phyloP scores from a whole-genome alignment of 306 rosid species.

The Cyamopsis tetragonoloba region DNA sequence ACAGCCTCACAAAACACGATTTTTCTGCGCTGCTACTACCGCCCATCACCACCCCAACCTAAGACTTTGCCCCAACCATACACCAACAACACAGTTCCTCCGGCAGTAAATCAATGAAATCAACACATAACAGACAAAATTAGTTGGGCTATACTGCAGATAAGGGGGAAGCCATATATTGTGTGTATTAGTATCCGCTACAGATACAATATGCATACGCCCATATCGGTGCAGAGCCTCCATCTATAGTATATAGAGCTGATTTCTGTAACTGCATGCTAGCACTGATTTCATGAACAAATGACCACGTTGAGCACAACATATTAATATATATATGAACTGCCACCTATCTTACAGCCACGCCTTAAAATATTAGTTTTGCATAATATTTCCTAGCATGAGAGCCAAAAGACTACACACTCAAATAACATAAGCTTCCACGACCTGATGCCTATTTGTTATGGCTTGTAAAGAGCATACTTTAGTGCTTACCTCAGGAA shows the following conservation, averaged over 20 bases:
- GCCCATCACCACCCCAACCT: too few species aligned
- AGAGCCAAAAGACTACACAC: constrained; percentile 8
- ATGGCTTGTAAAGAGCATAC: constrained; percentile 17
- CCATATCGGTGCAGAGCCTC: too few species aligned
- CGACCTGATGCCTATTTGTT: neutral
- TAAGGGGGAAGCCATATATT: too few species aligned
- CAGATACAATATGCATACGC: too few species aligned
- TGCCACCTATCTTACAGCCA: neutral
- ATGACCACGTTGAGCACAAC: neutral
- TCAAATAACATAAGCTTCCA: constrained; percentile 5
- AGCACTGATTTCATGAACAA: constrained; percentile 16
- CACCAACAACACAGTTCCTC: too few species aligned
- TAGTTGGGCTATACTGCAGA: too few species aligned
- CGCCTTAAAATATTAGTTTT: neutral
- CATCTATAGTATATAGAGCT: neutral
- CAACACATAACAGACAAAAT: too few species aligned
- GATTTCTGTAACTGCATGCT: neutral
- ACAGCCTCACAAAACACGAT: too few species aligned
- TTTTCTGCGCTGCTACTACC: too few species aligned
- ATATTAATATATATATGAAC: constrained; percentile 16
- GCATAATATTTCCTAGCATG: neutral
- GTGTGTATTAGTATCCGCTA: too few species aligned
- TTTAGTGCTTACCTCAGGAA: constrained; percentile 73
- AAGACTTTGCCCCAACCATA: too few species aligned
- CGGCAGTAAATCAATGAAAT: too few species aligned